phyloP scores from a whole-genome alignment of 2,329 filamentous ascomycete genomes.

The Diaporthe ampelina region DNA sequence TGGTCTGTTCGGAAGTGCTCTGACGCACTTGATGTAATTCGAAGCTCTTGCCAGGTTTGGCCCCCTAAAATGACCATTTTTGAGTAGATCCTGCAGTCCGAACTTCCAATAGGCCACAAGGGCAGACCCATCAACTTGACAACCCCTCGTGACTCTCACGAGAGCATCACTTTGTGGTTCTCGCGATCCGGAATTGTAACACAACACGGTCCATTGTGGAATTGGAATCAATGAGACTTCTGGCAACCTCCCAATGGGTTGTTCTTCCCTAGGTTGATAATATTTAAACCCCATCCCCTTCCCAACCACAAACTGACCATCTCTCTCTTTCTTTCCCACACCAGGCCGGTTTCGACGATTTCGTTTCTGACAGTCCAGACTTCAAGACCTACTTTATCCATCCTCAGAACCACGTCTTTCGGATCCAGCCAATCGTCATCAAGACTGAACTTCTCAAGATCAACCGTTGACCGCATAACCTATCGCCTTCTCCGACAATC shows the following conservation, averaged over 20 bases:
- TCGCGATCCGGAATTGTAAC: not conserved
- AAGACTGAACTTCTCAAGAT: not conserved
- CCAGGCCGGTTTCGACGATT: not conserved
- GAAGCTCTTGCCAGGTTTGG: not conserved
- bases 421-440: too few relatives aligned
- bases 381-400: not conserved
- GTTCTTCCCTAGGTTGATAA: not conserved
- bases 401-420: not conserved
- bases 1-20: not conserved
- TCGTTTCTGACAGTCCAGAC: not conserved
- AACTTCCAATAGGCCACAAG: not conserved
- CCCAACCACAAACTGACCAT: not conserved
- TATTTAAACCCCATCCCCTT: constrained; percentile 22
- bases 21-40: not conserved
- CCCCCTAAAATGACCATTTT: not conserved
- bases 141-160: not conserved
- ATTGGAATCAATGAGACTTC: not conserved
- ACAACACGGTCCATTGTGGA: not conserved
- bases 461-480: not conserved
- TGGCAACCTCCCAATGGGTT: not conserved
- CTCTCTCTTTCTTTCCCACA: not conserved
- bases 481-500: not conserved
- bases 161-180: not conserved
- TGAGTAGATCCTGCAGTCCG: not conserved
- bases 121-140: not conserved